phyloP scores from a whole-genome alignment of 2,329 filamentous ascomycete genomes.

The Penicillium sp. region DNA sequence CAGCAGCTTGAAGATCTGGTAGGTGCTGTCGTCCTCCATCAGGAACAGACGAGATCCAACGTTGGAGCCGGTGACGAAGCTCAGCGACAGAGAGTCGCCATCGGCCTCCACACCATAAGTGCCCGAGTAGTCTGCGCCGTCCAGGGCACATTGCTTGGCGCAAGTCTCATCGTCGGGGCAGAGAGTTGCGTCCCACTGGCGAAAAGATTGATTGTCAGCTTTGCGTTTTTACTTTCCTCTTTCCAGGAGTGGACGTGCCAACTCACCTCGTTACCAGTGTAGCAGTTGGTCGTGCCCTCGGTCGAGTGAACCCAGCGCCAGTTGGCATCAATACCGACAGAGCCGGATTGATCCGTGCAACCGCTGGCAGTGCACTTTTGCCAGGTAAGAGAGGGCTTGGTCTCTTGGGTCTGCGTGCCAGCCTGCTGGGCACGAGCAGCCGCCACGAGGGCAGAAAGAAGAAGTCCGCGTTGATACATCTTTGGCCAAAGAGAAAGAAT shows the following conservation, averaged over 20 bases:
- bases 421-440: constrained; percentile 36
- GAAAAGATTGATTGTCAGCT: neutral
- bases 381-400: constrained; percentile 59
- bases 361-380: constrained; percentile 57
- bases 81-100: constrained; percentile 54
- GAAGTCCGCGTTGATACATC: constrained; percentile 36
- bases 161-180: constrained; percentile 57
- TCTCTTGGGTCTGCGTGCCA: constrained; percentile 34
- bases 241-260: neutral
- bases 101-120: constrained; percentile 59
- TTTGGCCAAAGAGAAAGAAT: constrained; percentile 12
- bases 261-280: constrained; percentile 53
- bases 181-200: constrained; percentile 50
- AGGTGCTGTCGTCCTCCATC: constrained; percentile 64
- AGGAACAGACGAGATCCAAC: constrained; percentile 65
- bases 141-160: constrained; percentile 60
- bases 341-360: constrained; percentile 57
- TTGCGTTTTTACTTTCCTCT: neutral
- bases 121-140: constrained; percentile 58
- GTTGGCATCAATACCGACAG: constrained; percentile 62
- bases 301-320: constrained; percentile 62
- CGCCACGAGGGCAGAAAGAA: constrained; percentile 34
- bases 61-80: constrained; percentile 51
- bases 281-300: constrained; percentile 60
- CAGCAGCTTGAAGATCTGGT: constrained; percentile 68